Percentiles rank a stretch among this genome's conserved stretches.
Evolutionary conservation across 306 rosid genomes (phyloP).

Genomic region (Chamaecrista fasciculata): DNA sequence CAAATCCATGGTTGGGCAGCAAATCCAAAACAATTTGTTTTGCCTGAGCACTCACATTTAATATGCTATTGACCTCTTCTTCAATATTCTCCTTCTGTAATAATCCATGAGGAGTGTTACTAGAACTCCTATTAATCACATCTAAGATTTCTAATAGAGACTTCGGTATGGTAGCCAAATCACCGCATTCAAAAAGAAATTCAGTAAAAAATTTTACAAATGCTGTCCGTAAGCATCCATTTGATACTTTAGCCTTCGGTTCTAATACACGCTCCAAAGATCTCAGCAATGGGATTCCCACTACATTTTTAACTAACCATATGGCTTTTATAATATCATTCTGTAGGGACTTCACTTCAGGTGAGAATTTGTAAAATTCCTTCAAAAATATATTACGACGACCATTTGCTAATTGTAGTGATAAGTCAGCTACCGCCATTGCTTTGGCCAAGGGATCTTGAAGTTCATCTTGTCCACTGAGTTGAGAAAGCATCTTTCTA

Average conservation of each 20-base stretch:
- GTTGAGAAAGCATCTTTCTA: slow-evolving; percentile 53
- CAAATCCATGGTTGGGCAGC: slow-evolving; percentile 52
- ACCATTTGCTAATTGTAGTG: slow-evolving; percentile 51
- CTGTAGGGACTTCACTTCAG: slow-evolving; percentile 62
- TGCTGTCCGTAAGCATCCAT: slow-evolving; percentile 42
- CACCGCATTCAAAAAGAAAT: slow-evolving; percentile 64
- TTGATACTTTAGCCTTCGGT: slow-evolving; percentile 49
- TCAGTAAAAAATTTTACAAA: slow-evolving; percentile 56
- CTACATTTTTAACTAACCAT: slow-evolving; percentile 45
- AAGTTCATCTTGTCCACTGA: slow-evolving; percentile 44
- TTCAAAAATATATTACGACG: slow-evolving; percentile 35
- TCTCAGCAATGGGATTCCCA: slow-evolving; percentile 43
- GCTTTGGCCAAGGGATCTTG: slow-evolving; percentile 76
- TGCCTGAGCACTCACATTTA: slow-evolving; percentile 67
- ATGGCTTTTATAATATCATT: slow-evolving; percentile 68
- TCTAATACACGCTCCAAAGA: slow-evolving; percentile 54
- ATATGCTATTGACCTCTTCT: slow-evolving; percentile 61
- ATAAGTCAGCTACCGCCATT: slow-evolving; percentile 73
- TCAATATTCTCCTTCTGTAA: slow-evolving; percentile 46
- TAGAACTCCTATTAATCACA: slow-evolving; percentile 45
- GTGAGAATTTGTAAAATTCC: slow-evolving; percentile 57
- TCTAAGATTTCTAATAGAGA: slow-evolving; percentile 48
- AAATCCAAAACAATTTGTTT: slow-evolving; percentile 66
- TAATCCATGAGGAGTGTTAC: background rate
- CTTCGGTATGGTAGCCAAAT: slow-evolving; percentile 65